These are phyloP conservation scores for Eucalyptus curtisii DNA, from an alignment of 345 rosid genomes.

Conservation along the genomic window DNA sequence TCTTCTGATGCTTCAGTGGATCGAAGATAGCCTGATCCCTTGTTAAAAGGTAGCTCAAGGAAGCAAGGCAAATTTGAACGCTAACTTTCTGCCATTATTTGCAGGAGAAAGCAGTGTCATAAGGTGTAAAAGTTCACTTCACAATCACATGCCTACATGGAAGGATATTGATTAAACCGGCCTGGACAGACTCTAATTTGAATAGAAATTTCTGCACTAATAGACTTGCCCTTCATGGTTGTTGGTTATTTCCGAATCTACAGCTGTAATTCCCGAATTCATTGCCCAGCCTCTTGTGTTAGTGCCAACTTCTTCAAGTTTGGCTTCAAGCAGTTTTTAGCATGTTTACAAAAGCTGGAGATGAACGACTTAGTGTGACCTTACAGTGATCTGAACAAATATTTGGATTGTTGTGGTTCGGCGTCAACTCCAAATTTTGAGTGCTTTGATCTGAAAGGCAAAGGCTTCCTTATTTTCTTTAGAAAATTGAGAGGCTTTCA, in stretches of 20 bases:
- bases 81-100: neutral
- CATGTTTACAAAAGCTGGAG: neutral
- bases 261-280: neutral
- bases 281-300: neutral
- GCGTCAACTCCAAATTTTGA: neutral
- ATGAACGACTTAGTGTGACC: neutral
- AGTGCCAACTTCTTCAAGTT: neutral
- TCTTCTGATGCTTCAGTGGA: neutral
- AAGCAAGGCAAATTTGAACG: neutral
- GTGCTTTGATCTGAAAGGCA: neutral
- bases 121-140: neutral
- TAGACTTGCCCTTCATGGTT: neutral
- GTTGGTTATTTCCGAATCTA: neutral
- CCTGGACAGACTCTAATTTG: neutral
- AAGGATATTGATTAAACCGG: neutral
- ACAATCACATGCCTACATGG: neutral
- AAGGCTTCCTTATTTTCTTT: neutral
- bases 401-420: neutral
- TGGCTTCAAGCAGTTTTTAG: neutral
- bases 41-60: neutral
- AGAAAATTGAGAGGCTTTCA: neutral
- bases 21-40: neutral
- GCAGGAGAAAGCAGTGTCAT: neutral
- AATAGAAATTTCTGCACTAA: neutral
- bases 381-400: neutral